Evolutionary conservation across 805 yeast genomes (phyloP).

Genomic region (Monosporozyma yasuniensis): DNA sequence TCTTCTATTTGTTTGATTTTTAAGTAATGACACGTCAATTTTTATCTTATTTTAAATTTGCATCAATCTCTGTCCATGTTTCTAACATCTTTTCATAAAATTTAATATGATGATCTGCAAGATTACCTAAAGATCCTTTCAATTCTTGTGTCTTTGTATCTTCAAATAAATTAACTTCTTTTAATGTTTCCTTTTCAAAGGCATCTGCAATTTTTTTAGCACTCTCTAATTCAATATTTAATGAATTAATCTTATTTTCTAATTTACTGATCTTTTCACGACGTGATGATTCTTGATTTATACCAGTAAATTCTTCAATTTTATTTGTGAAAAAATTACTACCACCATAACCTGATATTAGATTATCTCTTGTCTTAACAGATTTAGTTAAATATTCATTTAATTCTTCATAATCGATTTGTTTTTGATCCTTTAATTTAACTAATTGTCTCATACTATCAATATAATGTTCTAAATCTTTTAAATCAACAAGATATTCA

Average conservation of each 20-base stretch:
- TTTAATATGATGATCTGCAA: conserved; percentile 67
- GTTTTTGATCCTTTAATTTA: conserved; percentile 82
- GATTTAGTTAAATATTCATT: conserved; percentile 71
- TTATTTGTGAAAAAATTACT: conserved; percentile 46
- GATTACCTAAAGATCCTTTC: conserved; percentile 55
- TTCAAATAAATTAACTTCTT: conserved; percentile 63
- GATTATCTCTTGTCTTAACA: conserved; percentile 49
- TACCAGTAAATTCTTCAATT: conserved; percentile 54
- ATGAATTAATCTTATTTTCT: conserved; percentile 39
- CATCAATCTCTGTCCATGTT: conserved; percentile 58
- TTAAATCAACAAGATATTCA: conserved; percentile 70
- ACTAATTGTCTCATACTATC: conserved; percentile 56
- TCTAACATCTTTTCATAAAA: conserved; percentile 61
- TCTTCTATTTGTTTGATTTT: no score
- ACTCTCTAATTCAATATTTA: conserved; percentile 41
- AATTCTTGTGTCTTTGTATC: conserved; percentile 70
- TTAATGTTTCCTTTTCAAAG: conserved; percentile 47
- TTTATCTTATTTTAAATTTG: conserved; percentile 22
- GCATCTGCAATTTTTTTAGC: conserved; percentile 44
- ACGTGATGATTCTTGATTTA: conserved; percentile 48
- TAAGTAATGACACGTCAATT: no score
- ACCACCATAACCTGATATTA: conserved; percentile 44
- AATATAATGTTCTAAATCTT: conserved; percentile 80
- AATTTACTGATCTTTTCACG: conserved; percentile 44
- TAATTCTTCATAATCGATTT: conserved; percentile 80